Conservation (phyloP, 2,329 filamentous ascomycete species). For the Calonectria pteridis region DNA sequence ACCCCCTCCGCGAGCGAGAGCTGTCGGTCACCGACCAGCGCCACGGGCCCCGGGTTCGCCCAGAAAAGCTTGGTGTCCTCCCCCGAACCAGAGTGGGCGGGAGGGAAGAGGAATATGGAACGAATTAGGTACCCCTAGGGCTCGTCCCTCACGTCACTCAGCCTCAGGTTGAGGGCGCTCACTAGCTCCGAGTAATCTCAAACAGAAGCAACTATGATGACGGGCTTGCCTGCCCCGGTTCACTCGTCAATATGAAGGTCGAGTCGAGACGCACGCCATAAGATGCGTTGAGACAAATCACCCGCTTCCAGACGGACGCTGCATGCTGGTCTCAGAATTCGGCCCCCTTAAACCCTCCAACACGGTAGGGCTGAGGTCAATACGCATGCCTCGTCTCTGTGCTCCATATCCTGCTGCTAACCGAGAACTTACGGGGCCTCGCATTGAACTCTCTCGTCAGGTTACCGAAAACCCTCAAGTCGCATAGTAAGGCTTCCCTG, state of each 20-base stretch:
- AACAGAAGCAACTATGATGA: constrained; percentile 10
- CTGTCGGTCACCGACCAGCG: constrained; percentile 5
- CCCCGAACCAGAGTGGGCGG: not conserved
- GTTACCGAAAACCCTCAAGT: not conserved
- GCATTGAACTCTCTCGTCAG: not conserved
- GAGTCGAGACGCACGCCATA: constrained; percentile 1
- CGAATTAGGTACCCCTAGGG: constrained; percentile 9
- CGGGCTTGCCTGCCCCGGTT: not conserved
- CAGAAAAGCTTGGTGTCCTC: not conserved
- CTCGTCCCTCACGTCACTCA: constrained; percentile 12
- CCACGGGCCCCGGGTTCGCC: constrained; percentile 11
- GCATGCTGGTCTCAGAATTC: not conserved
- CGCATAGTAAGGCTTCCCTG: not conserved
- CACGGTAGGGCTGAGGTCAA: constrained; percentile 11
- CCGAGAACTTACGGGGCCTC: constrained; percentile 4
- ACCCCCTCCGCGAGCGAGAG: not conserved
- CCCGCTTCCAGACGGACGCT: not conserved
- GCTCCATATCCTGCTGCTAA: not conserved
- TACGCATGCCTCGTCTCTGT: not conserved
- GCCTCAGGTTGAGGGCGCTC: constrained; percentile 9
- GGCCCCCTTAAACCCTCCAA: not conserved
- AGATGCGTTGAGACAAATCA: constrained; percentile 3
- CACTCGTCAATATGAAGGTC: not conserved
- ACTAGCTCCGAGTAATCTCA: constrained; percentile 11
- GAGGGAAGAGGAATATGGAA: constrained; percentile 8